Conservation (phyloP, 805 yeast genomes). For the Wickerhamomyces chaumierensis region DNA sequence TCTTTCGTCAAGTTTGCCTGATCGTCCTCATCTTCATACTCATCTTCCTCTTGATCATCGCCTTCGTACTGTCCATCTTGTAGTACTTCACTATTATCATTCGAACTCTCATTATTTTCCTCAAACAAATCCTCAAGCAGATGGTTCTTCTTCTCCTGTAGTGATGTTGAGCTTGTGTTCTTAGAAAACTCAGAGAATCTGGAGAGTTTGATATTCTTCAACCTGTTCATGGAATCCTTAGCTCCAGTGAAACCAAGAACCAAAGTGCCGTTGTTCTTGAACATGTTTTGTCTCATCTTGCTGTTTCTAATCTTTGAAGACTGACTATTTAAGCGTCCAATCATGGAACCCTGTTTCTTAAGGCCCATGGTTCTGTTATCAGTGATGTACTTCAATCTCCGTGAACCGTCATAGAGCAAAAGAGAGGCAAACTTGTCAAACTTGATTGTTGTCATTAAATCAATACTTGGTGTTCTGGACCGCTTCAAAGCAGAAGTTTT, state of each 20-base stretch:
- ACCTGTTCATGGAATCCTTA: neutral
- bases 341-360: neutral
- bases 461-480: neutral
- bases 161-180: too few relatives aligned
- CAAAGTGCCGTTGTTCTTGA: conserved; percentile 2
- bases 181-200: conserved; percentile 1
- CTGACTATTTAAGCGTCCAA: neutral
- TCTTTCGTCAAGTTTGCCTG: neutral
- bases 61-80: neutral
- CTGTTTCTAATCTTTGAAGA: neutral
- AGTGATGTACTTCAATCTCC: conserved; percentile 6
- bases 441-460: conserved; percentile 9
- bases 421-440: conserved; percentile 19
- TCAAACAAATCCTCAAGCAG: too few relatives aligned
- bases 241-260: neutral
- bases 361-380: conserved; percentile 2
- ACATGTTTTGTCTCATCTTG: neutral
- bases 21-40: too few relatives aligned
- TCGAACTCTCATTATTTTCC: too few relatives aligned
- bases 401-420: conserved; percentile 18
- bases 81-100: too few relatives aligned
- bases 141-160: too few relatives aligned
- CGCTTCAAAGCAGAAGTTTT: neutral
- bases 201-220: neutral
- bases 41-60: too few relatives aligned